Percentiles rank a stretch among this genome's conserved stretches.
phyloP scores from a whole-genome alignment of 805 yeast species.

The Kodamaea restingae region DNA sequence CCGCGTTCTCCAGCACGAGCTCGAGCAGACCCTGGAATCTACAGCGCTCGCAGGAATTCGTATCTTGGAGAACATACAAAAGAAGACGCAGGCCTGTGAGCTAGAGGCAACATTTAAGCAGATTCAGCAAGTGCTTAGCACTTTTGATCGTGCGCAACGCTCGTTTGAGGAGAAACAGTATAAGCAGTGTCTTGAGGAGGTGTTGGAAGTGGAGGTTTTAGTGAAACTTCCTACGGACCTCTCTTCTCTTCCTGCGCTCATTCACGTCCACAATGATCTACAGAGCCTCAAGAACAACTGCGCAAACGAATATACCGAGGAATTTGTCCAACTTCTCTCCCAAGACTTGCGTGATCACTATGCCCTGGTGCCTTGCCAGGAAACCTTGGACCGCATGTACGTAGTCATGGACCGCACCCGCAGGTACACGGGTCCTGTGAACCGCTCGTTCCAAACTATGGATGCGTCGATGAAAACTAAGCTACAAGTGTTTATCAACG shows the following conservation, averaged over 20 bases:
- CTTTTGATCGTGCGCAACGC: constrained; percentile 32
- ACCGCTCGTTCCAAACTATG: constrained; percentile 37
- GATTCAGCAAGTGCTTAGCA: constrained; percentile 35
- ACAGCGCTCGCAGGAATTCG: constrained; percentile 50
- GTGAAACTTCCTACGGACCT: constrained; percentile 44
- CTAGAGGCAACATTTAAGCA: constrained; percentile 62
- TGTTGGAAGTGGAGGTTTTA: constrained; percentile 54
- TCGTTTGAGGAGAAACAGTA: constrained; percentile 44
- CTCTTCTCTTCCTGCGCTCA: constrained; percentile 47
- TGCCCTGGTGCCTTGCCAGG: constrained; percentile 42
- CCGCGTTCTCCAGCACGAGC: constrained; percentile 40
- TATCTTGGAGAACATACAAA: constrained; percentile 46
- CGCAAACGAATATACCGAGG: constrained; percentile 61
- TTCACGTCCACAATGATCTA: constrained; percentile 48
- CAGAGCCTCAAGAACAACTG: constrained; percentile 56
- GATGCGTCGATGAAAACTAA: constrained; percentile 36
- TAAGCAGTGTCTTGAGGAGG: constrained; percentile 52
- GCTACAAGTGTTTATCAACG: constrained; percentile 48
- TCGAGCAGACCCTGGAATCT: constrained; percentile 44
- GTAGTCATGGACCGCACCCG: constrained; percentile 24
- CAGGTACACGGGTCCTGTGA: constrained; percentile 17
- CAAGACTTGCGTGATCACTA: constrained; percentile 61
- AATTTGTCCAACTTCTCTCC: constrained; percentile 53
- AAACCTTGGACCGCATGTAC: constrained; percentile 49
- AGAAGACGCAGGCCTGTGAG: constrained; percentile 54